Conservation (phyloP, 1,139 yeast genomes). For the Candida sanyaensis region DNA sequence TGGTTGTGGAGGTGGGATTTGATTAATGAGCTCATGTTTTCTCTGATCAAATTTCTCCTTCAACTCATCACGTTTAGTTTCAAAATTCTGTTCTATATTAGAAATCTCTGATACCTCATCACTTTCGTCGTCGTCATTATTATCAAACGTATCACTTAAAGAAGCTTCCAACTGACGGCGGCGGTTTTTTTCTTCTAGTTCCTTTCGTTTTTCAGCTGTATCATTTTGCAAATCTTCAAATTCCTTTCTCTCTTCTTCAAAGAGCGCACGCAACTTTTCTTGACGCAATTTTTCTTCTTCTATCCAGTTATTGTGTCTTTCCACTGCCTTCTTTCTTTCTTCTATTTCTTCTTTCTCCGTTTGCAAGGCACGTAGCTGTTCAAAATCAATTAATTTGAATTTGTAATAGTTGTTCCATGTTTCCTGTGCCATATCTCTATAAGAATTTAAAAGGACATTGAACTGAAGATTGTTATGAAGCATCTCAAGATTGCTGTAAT, state of each 20-base stretch:
- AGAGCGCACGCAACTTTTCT: conserved; percentile 16
- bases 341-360: conserved; percentile 18
- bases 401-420: conserved; percentile 44
- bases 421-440: conserved; percentile 40
- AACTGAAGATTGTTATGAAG: conserved; percentile 46
- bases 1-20: conserved; percentile 24
- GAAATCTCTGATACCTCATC: conserved; percentile 8
- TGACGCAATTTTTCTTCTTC: conserved; percentile 20
- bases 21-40: conserved; percentile 11
- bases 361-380: conserved; percentile 30
- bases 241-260: conserved; percentile 16
- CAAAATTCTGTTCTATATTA: conserved; percentile 7
- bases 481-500: conserved; percentile 44
- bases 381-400: conserved; percentile 43
- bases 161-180: conserved; percentile 16
- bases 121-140: conserved; percentile 1
- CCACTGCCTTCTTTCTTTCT: conserved; percentile 8
- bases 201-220: conserved; percentile 9
- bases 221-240: conserved; percentile 18
- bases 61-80: conserved; percentile 10
- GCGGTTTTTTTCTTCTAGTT: conserved; percentile 15
- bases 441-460: conserved; percentile 43
- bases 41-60: conserved; percentile 11
- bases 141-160: conserved; percentile 21
- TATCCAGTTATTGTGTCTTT: conserved; percentile 20